A percentile compares a stretch with the other conserved stretches of the same genome.
These are phyloP conservation scores for Pseudopyrenochaeta lycopersici DNA, from an alignment of 2,329 filamentous ascomycete genomes.

Conservation along the genomic window DNA sequence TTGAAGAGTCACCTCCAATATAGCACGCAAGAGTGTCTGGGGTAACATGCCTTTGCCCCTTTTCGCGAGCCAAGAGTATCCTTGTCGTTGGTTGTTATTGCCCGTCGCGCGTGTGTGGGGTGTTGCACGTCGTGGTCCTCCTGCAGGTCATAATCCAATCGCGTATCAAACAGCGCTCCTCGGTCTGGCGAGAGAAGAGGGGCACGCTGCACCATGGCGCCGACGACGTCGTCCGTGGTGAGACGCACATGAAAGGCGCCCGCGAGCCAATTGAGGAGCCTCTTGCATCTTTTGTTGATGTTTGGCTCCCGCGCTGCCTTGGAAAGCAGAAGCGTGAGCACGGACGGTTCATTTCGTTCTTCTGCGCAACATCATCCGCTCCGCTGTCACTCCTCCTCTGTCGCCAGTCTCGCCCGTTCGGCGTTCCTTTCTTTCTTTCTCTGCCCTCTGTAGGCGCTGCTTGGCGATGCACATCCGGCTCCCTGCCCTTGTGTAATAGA, in stretches of 20 bases:
- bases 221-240: conserved; percentile 22
- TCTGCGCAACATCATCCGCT: conserved; percentile 40
- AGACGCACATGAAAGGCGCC: conserved; percentile 14
- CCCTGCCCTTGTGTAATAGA: conserved; percentile 33
- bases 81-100: not conserved
- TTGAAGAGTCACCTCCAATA: not conserved
- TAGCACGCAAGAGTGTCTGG: not conserved
- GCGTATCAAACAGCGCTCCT: conserved; percentile 23
- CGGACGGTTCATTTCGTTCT: conserved; percentile 19
- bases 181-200: conserved; percentile 19
- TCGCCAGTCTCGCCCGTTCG: conserved; percentile 33
- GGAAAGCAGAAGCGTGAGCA: conserved; percentile 15
- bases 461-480: conserved; percentile 39
- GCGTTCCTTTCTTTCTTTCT: conserved; percentile 36
- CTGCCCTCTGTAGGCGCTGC: conserved; percentile 41
- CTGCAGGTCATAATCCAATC: conserved; percentile 19
- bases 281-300: conserved; percentile 23
- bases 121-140: conserved; percentile 1
- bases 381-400: conserved; percentile 27
- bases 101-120: conserved; percentile 5
- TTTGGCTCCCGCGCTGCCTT: conserved; percentile 16
- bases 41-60: not conserved
- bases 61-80: not conserved
- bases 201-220: conserved; percentile 22
- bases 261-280: conserved; percentile 24